Conservation (phyloP, 306 rosid species). For the Hippophae gyantsensis region DNA sequence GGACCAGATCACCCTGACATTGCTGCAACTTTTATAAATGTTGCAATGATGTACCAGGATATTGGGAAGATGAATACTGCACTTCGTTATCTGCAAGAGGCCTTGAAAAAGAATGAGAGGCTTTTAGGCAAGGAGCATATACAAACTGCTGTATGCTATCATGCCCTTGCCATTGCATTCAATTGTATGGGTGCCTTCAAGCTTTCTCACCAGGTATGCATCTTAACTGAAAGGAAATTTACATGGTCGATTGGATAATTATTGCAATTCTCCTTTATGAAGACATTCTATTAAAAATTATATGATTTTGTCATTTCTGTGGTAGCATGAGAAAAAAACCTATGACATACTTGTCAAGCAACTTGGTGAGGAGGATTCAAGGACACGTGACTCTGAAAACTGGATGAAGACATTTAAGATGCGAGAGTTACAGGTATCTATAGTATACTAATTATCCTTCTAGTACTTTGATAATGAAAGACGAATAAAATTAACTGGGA, state of each 20-base stretch:
- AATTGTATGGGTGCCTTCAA: constrained; percentile 97
- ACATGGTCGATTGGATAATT: background rate
- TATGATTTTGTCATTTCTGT: constrained; percentile 9
- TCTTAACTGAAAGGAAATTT: background rate
- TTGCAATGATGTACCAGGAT: constrained; percentile 98
- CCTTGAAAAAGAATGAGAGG: constrained; percentile 90
- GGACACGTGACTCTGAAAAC: constrained; percentile 84
- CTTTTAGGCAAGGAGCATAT: constrained; percentile 97
- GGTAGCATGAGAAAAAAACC: constrained; percentile 93
- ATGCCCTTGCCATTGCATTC: constrained; percentile 93
- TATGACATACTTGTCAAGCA: constrained; percentile 94
- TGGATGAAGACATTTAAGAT: constrained; percentile 95
- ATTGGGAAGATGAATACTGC: constrained; percentile 94
- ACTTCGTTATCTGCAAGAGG: constrained; percentile 98
- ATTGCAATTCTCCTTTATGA: background rate
- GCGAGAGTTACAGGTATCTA: constrained; percentile 80
- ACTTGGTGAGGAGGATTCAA: constrained; percentile 90
- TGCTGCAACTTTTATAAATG: constrained; percentile 87
- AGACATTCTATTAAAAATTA: no score
- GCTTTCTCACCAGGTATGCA: constrained; percentile 86
- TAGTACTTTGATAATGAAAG: no score
- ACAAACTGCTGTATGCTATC: constrained; percentile 99
- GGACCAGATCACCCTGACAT: constrained; percentile 99
- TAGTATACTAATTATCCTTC: no score
- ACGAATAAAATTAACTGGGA: no score